Evolutionary conservation across 805 yeast genomes (phyloP), one percentile per base, ranked within the genome.

Genomic region (Lipomyces yamadae): DNA sequence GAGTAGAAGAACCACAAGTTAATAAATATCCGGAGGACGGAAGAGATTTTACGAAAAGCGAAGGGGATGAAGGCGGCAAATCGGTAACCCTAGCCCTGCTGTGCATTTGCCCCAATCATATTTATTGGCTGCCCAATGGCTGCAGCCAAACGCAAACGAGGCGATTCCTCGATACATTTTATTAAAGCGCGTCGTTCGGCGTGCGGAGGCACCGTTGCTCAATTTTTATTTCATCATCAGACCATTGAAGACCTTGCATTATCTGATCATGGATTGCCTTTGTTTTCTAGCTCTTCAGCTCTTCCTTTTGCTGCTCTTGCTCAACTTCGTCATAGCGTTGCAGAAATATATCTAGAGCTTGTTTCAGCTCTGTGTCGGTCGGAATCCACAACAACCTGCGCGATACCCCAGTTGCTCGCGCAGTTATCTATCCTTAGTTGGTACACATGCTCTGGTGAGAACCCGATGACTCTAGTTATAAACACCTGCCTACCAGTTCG

Each of bases 331-430:
- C 30, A n/a, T 30, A 50, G 30, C 54, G 54, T 15, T 50, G 54
- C 54, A 50, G n/a, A n/a, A 50, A 50, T 2, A 50, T n/a, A 50
- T 50, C 54, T 15, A 50, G 54, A 50, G 54, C 54, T 50, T n/a
- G 54, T 8, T 50, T 50, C 32, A 13, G 54, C 29, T 18, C 32
- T 30, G 54, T n/a, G 24, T 24, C 24, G 24, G 33, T 50, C 54
- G 32, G 54, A 4, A 4, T n/a, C 32, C 15, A 32, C 54, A 30
- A 50, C n/a, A 24, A 7, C 54, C 54, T n/a, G 54, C 10, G 18
- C 54, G 54, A 50, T 50, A 50, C 11, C 29, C 24, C 54, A 18
- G 54, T 32, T 50, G 29, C 29, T 50, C 54, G 54, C 54, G 54
- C 54, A 30, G 54, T 50, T 50, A 11, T 13, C 33, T 50, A 7